A percentile compares a stretch with the other conserved stretches of the same genome.
These are phyloP conservation scores for Clavariopsis aquatica DNA, from an alignment of 495 filamentous ascomycete species.

Conservation along the genomic window DNA sequence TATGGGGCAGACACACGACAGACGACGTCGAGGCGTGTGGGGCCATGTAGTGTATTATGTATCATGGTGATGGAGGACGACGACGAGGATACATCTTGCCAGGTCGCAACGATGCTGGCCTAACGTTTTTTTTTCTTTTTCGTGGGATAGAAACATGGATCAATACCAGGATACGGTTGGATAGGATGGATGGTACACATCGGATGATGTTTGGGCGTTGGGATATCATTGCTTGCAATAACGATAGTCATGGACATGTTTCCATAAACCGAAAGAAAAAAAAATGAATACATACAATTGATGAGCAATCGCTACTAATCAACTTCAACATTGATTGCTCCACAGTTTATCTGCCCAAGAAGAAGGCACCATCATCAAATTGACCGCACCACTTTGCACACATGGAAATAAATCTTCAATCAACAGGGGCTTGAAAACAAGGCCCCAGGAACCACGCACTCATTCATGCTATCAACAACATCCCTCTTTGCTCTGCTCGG, in stretches of 20 bases:
- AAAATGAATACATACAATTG: background rate
- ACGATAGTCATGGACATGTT: background rate
- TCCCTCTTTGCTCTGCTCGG: too few relatives aligned
- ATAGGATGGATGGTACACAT: background rate
- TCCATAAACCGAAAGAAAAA: too few relatives aligned
- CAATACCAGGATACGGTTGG: slow-evolving; percentile 1
- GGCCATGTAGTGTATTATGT: background rate
- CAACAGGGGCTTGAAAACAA: too few relatives aligned
- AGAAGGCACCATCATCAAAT: too few relatives aligned
- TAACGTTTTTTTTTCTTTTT: too few relatives aligned
- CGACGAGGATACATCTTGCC: slow-evolving; percentile 7
- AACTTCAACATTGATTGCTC: too few relatives aligned
- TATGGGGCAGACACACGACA: background rate
- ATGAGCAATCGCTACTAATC: too few relatives aligned
- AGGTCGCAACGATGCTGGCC: slow-evolving; percentile 7
- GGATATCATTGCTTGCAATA: slow-evolving; percentile 1
- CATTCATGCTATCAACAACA: too few relatives aligned
- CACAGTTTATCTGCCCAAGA: too few relatives aligned
- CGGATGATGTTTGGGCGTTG: slow-evolving; percentile 6
- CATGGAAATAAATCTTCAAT: too few relatives aligned
- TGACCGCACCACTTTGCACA: too few relatives aligned
- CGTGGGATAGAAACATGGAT: background rate
- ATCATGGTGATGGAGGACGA: slow-evolving; percentile 1
- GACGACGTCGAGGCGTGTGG: background rate
- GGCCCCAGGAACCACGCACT: too few relatives aligned